A percentile compares a stretch with the other conserved stretches of the same genome.
Evolutionary conservation across 805 yeast species (phyloP).

Genomic region (Candida multigemmis): DNA sequence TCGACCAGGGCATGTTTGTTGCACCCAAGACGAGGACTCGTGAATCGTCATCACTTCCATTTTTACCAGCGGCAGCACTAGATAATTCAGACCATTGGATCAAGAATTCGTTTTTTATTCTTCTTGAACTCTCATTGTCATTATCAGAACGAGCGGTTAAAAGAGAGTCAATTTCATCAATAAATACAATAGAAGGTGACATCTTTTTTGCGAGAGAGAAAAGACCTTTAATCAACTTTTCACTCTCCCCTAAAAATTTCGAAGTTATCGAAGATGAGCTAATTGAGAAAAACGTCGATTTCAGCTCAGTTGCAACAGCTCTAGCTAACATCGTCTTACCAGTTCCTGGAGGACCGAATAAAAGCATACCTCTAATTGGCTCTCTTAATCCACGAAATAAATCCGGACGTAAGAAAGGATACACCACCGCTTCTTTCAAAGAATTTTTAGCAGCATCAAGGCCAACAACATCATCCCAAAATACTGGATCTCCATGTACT

Average conservation of each 20-base stretch:
- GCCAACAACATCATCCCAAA: slow-evolving; percentile 95
- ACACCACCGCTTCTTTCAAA: slow-evolving; percentile 89
- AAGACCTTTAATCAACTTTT: slow-evolving; percentile 82
- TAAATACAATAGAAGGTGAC: slow-evolving; percentile 89
- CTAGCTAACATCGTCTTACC: slow-evolving; percentile 97
- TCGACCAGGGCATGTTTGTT: slow-evolving; percentile 94
- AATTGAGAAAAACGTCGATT: slow-evolving; percentile 85
- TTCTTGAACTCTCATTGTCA: slow-evolving; percentile 80
- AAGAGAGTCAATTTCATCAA: slow-evolving; percentile 92
- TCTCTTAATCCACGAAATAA: slow-evolving; percentile 83
- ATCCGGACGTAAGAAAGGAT: slow-evolving; percentile 92
- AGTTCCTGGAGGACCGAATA: slow-evolving; percentile 99
- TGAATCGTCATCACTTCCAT: slow-evolving; percentile 32
- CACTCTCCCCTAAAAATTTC: slow-evolving; percentile 85
- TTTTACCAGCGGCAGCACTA: slow-evolving; percentile 46
- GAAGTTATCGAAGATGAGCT: slow-evolving; percentile 82
- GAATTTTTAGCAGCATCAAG: slow-evolving; percentile 81
- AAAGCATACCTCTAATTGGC: slow-evolving; percentile 92
- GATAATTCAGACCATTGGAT: slow-evolving; percentile 93
- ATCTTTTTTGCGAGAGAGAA: slow-evolving; percentile 76
- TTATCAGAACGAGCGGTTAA: slow-evolving; percentile 68
- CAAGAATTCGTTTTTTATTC: slow-evolving; percentile 87
- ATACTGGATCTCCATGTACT: slow-evolving; percentile 82
- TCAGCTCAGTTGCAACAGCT: slow-evolving; percentile 93
- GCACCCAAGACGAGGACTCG: slow-evolving; percentile 90